Conservation (phyloP, 2,329 filamentous ascomycete species). For the Didymosphaeria variabile region DNA sequence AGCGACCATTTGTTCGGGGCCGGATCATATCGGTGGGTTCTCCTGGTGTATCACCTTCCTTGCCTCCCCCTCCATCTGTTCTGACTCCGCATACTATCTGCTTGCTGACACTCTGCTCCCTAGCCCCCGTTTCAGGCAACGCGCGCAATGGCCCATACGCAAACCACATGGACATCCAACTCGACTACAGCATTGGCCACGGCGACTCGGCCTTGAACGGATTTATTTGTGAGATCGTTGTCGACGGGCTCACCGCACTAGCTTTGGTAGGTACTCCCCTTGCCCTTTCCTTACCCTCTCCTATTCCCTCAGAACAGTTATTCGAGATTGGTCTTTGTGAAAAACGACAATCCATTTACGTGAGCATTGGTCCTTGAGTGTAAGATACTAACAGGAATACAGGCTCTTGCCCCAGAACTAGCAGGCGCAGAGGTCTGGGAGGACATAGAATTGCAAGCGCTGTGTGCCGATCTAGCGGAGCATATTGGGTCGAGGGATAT, state of each 20-base stretch:
- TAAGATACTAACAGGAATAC: too few relatives aligned
- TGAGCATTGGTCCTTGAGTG: too few relatives aligned
- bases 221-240: conserved; percentile 12
- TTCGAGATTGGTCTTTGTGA: too few relatives aligned
- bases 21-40: conserved; percentile 10
- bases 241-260: conserved; percentile 10
- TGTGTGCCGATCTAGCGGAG: conserved; percentile 5
- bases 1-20: neutral
- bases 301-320: too few relatives aligned
- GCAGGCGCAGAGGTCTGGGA: conserved; percentile 10
- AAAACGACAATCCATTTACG: too few relatives aligned
- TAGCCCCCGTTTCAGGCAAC: conserved; percentile 1
- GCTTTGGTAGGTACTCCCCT: neutral
- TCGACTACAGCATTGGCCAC: neutral
- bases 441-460: conserved; percentile 8
- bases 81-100: neutral
- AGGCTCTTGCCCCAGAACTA: conserved; percentile 13
- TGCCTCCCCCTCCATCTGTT: too few relatives aligned
- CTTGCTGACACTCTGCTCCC: neutral
- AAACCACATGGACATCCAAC: conserved; percentile 14
- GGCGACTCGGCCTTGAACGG: neutral
- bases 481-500: too few relatives aligned
- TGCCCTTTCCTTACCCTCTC: too few relatives aligned
- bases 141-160: conserved; percentile 3
- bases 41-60: too few relatives aligned